Conservation (phyloP, 768 basidiomycete genomes). For the Hydnomerulius pinastri region DNA sequence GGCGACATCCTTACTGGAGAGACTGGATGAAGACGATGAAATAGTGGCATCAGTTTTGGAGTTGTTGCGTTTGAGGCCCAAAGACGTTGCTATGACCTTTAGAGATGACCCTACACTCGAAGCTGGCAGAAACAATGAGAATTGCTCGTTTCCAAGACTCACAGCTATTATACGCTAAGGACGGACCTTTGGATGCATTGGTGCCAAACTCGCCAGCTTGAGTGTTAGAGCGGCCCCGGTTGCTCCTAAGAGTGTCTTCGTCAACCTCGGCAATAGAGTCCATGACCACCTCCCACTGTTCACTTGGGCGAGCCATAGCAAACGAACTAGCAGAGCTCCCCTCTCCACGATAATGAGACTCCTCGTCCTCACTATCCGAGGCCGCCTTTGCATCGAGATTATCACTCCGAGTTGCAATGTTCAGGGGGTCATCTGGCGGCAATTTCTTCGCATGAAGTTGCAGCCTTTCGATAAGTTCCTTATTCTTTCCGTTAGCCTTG, state of each 20-base stretch:
- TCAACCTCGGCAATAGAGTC: slow-evolving; percentile 73
- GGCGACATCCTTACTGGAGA: slow-evolving; percentile 19
- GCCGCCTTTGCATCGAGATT: slow-evolving; percentile 30
- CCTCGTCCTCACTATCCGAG: slow-evolving; percentile 34
- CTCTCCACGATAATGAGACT: slow-evolving; percentile 23
- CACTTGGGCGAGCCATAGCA: slow-evolving; percentile 60
- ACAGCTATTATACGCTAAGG: background rate
- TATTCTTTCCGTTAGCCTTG: slow-evolving; percentile 80
- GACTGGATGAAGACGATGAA: slow-evolving; percentile 34
- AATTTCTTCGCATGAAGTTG: slow-evolving; percentile 68
- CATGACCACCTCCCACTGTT: slow-evolving; percentile 88
- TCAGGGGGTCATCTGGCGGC: slow-evolving; percentile 55
- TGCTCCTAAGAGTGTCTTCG: slow-evolving; percentile 43
- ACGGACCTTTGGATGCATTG: slow-evolving; percentile 61
- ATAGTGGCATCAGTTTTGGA: slow-evolving; percentile 12
- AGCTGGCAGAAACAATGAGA: slow-evolving; percentile 35
- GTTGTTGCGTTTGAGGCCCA: slow-evolving; percentile 61
- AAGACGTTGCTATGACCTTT: slow-evolving; percentile 72
- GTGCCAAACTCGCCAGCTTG: slow-evolving; percentile 73
- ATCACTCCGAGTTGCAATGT: slow-evolving; percentile 56
- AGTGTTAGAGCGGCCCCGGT: slow-evolving; percentile 42
- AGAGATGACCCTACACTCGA: slow-evolving; percentile 73
- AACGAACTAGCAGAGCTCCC: slow-evolving; percentile 5
- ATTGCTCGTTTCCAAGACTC: background rate
- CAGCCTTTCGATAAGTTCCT: slow-evolving; percentile 68